These are phyloP conservation scores for Dryas drummondii DNA, from an alignment of 306 rosid species.

Conservation along the genomic window DNA sequence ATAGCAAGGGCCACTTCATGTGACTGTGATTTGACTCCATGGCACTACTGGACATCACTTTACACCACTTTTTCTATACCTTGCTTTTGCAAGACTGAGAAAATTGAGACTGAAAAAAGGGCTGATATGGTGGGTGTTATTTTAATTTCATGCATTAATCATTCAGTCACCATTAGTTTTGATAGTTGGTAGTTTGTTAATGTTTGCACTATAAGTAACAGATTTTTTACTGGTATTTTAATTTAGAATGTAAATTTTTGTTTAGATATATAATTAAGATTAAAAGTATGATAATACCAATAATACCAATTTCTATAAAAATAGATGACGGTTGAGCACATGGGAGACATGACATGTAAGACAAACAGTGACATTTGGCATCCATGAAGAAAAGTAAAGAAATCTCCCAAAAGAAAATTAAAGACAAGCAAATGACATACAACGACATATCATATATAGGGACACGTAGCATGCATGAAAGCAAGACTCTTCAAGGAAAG, in stretches of 20 bases:
- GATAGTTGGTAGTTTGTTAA: background rate
- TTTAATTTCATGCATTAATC: background rate
- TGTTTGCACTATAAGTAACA: background rate
- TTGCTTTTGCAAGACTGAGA: background rate
- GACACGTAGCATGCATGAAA: slow-evolving; percentile 4
- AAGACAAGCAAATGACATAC: background rate
- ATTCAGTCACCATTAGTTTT: background rate
- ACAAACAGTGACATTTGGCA: background rate
- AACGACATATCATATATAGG: background rate
- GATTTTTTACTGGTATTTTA: background rate
- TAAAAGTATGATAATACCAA: too few species aligned
- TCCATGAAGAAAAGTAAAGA: background rate
- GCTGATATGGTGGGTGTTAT: background rate
- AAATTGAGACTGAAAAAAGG: background rate
- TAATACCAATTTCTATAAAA: too few species aligned
- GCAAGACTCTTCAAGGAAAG: background rate
- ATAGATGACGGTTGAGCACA: background rate
- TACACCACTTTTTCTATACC: background rate
- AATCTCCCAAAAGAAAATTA: too few species aligned
- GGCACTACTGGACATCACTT: slow-evolving; percentile 11
- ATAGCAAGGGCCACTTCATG: slow-evolving; percentile 2
- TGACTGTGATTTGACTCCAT: slow-evolving; percentile 22
- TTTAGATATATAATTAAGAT: too few species aligned
- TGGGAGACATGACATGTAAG: background rate
- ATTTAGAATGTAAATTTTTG: too few species aligned